Conservation (phyloP, 2,329 filamentous ascomycete genomes). For the Penicillium rolfsii region DNA sequence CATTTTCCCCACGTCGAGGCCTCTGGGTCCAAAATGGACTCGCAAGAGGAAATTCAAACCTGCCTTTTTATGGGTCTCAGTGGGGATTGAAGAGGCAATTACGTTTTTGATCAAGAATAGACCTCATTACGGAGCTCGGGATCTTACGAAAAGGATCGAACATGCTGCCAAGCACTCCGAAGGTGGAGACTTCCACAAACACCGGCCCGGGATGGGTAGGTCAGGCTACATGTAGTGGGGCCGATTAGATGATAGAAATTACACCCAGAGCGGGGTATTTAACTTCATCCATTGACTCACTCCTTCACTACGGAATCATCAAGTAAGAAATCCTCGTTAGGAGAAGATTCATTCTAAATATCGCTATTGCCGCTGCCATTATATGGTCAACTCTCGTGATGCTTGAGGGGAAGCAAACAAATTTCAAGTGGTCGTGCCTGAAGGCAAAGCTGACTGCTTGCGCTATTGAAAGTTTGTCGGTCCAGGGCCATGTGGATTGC, state of each 20-base stretch:
- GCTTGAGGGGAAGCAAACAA: background rate
- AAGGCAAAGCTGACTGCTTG: background rate
- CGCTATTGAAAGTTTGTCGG: background rate
- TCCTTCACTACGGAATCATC: background rate
- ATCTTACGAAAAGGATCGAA: background rate
- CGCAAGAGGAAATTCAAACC: constrained; percentile 9
- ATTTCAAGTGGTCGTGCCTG: background rate
- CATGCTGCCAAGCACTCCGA: background rate
- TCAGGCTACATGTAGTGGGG: background rate
- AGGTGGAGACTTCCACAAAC: background rate
- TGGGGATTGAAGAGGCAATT: background rate
- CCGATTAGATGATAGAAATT: constrained; percentile 3
- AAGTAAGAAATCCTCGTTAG: background rate
- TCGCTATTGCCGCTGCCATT: background rate
- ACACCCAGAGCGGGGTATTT: background rate
- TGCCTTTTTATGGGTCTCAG: background rate
- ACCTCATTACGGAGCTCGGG: background rate
- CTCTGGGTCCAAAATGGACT: constrained; percentile 6
- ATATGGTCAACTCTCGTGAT: background rate
- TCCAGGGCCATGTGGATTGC: background rate
- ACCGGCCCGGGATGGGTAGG: background rate
- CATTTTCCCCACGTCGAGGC: background rate
- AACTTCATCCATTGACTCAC: background rate
- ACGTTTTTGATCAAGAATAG: background rate
- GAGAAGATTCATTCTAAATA: too few relatives aligned